These are phyloP conservation scores for Pseudocercospora pini-densiflorae DNA, from an alignment of 2,329 filamentous ascomycete species.

Conservation along the genomic window DNA sequence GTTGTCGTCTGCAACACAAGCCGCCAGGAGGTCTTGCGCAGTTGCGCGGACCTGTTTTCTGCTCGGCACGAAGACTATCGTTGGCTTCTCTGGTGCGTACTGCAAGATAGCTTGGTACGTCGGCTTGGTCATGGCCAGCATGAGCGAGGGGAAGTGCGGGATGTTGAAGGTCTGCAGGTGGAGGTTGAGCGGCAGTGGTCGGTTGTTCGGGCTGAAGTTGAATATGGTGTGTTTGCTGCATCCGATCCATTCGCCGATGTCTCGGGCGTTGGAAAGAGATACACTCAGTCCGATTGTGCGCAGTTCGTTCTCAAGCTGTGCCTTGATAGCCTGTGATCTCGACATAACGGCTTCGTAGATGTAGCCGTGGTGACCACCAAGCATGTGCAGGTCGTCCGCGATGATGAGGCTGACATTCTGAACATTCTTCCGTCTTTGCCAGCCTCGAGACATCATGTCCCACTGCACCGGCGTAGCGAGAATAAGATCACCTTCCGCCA, in stretches of 20 bases:
- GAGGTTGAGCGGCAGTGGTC: constrained; percentile 86
- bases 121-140: constrained; percentile 98
- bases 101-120: constrained; percentile 88
- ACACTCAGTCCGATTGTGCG: constrained; percentile 90
- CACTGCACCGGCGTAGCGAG: constrained; percentile 92
- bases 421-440: constrained; percentile 95
- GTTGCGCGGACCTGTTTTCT: constrained; percentile 91
- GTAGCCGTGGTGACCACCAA: constrained; percentile 84
- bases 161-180: constrained; percentile 96
- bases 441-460: constrained; percentile 94
- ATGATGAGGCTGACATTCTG: constrained; percentile 90
- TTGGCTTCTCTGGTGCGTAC: constrained; percentile 82
- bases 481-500: constrained; percentile 86
- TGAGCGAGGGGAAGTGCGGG: constrained; percentile 95
- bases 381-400: constrained; percentile 91
- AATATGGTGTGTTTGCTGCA: constrained; percentile 98
- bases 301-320: constrained; percentile 81
- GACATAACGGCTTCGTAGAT: constrained; percentile 98
- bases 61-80: constrained; percentile 88
- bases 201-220: constrained; percentile 94
- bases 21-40: constrained; percentile 83
- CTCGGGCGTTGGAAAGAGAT: constrained; percentile 87
- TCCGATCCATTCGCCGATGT: constrained; percentile 97
- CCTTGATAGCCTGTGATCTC: constrained; percentile 93
- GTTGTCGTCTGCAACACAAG: constrained; percentile 84